These are phyloP conservation scores for Trichoderma breve DNA, from an alignment of 2,329 filamentous ascomycete species.

Conservation along the genomic window DNA sequence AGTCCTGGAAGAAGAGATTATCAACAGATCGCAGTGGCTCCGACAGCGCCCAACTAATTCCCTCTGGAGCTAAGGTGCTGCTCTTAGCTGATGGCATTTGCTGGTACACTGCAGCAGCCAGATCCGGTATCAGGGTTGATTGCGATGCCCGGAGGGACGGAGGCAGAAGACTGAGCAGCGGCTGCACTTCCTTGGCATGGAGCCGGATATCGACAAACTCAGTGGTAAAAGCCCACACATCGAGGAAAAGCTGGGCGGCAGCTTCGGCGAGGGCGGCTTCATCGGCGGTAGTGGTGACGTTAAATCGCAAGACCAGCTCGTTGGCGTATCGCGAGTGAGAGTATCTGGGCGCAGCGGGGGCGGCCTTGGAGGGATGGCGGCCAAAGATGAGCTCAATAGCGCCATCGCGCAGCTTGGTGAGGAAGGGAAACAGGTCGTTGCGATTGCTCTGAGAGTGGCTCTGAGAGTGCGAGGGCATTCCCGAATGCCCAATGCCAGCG, in stretches of 20 bases:
- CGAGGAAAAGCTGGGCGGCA: conserved; percentile 72
- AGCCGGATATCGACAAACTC: conserved; percentile 84
- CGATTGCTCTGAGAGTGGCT: neutral
- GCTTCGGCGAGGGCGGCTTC: conserved; percentile 70
- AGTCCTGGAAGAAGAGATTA: conserved; percentile 88
- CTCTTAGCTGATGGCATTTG: conserved; percentile 31
- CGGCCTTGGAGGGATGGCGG: conserved; percentile 36
- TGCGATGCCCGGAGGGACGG: conserved; percentile 68
- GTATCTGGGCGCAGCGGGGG: conserved; percentile 28
- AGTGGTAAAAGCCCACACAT: conserved; percentile 83
- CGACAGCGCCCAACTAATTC: conserved; percentile 30
- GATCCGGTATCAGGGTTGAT: conserved; percentile 73
- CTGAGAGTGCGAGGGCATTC: conserved; percentile 19
- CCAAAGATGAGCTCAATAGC: conserved; percentile 52
- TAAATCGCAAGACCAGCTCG: conserved; percentile 89
- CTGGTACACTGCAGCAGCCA: conserved; percentile 73
- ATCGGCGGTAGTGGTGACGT: conserved; percentile 66
- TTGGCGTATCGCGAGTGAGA: conserved; percentile 61
- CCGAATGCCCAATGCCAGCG: conserved; percentile 32
- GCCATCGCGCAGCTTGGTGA: conserved; percentile 51
- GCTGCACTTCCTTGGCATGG: conserved; percentile 71
- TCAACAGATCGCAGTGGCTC: conserved; percentile 44
- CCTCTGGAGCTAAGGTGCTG: conserved; percentile 27
- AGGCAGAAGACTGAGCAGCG: conserved; percentile 76
- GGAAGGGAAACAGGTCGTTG: conserved; percentile 42